Percentiles rank a stretch among this genome's conserved stretches.
Conservation (phyloP, 2,329 filamentous ascomycete genomes). For the Alternaria panax region DNA sequence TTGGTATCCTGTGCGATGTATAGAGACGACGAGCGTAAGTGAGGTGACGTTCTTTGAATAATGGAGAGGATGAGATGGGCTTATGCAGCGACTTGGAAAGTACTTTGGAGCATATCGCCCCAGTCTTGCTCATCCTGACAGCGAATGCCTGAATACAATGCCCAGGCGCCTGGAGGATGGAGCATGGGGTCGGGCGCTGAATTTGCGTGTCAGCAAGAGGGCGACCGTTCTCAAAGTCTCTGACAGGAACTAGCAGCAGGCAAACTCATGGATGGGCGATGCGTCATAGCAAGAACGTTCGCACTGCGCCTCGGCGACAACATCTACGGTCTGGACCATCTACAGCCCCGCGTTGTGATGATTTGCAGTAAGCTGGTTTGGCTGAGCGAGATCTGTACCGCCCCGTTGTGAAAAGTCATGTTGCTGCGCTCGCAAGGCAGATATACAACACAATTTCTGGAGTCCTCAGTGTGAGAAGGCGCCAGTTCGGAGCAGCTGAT, state of each 20-base stretch:
- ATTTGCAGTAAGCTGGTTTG: not conserved
- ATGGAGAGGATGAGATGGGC: not conserved
- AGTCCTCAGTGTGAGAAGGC: no score
- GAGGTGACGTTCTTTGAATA: not conserved
- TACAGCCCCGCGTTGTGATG: not conserved
- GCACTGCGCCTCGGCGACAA: no score
- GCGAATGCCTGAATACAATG: no score
- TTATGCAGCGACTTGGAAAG: not conserved
- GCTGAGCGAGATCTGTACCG: not conserved
- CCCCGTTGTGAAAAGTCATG: no score
- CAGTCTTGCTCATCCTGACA: not conserved
- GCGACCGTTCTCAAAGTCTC: not conserved
- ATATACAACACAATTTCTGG: not conserved
- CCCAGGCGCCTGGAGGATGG: not conserved
- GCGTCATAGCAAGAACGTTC: no score
- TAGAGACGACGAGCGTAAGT: not conserved
- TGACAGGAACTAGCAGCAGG: not conserved
- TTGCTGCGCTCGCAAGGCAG: not conserved
- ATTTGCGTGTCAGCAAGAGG: not conserved
- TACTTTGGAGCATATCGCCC: not conserved
- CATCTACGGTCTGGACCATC: rapidly evolving
- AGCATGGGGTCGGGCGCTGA: not conserved
- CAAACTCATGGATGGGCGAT: not conserved
- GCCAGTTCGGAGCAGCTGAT: not conserved
- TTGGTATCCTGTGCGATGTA: not conserved